Base-by-base conservation (phyloP, 768 basidiomycete genomes). In the Paxillus ammoniavirescens region DNA sequence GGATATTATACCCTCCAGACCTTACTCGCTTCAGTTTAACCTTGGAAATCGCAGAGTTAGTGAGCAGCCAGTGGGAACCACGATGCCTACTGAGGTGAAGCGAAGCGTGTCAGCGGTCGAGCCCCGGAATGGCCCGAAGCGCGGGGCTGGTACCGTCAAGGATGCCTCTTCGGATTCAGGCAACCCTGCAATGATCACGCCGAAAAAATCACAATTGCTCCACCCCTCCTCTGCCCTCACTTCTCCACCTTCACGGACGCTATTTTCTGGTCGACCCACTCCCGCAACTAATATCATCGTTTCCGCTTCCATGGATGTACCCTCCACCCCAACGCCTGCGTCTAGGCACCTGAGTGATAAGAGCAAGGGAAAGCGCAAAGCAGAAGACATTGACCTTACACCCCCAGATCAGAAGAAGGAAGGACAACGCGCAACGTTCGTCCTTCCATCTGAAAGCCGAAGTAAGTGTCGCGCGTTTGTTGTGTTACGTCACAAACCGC, bases 361-460 rank as follows among this genome's bases (percentile, higher is more conserved):
- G 54, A 64, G 69, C 33, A 81, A 75, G 60, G 84, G 84, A 7
- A 90, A 90, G 67, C 75, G 88, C 55, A 90, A 89, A 64, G 87
- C 86, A 6, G 85, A 87, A 42, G 87, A 89, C 58, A 73, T 82
- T n/a, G 85, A 84, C 55, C 72, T 78, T 31, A 87, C 87, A 3
- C 86, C 86, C 33, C 84, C 86, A 7, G 86, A 86, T 62, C 80
- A 76, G 52, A 73, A 75, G 54, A 80, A 77, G 64, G 76, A 78
- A 54, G 68, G 54, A 1, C 74, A 76, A 38, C 77, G 72, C 47
- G 74, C 87, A 37, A 88, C 84, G 6, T 89, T 88, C 64, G 83
- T 83, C 40, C 75, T 81, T 49, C 75, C 75, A 23, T 55, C 65
- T 21, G 83, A 82, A 54, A 76, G 77, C 53, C 79, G 82, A 70